Percentiles rank a stretch among this genome's conserved stretches.
These are phyloP conservation scores for Elaeagnus macrophylla DNA, from an alignment of 306 rosid species.

Conservation along the genomic window DNA sequence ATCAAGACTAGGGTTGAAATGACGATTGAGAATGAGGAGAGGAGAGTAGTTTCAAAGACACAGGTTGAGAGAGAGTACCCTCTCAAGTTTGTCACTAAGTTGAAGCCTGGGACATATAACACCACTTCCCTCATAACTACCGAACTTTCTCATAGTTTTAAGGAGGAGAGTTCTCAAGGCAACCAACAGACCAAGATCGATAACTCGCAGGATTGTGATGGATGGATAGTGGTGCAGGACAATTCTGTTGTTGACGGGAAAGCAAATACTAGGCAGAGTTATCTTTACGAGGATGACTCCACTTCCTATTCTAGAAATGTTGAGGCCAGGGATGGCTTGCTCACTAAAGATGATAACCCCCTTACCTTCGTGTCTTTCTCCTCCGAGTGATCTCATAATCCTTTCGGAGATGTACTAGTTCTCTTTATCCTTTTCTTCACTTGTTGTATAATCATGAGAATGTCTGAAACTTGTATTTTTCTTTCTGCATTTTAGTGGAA, in stretches of 20 bases:
- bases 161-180: slow-evolving; percentile 24
- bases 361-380: slow-evolving; percentile 22
- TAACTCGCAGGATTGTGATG: slow-evolving; percentile 45
- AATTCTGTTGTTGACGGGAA: slow-evolving; percentile 55
- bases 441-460: background rate
- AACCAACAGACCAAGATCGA: slow-evolving; percentile 6
- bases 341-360: slow-evolving; percentile 31
- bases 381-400: background rate
- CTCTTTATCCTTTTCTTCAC: background rate
- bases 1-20: slow-evolving; percentile 30
- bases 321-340: slow-evolving; percentile 28
- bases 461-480: background rate
- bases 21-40: slow-evolving; percentile 16
- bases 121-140: slow-evolving; percentile 35
- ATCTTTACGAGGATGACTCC: slow-evolving; percentile 22
- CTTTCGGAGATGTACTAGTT: too few species aligned
- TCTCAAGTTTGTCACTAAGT: slow-evolving; percentile 26
- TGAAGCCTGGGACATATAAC: slow-evolving; percentile 15
- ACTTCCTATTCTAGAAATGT: slow-evolving; percentile 37
- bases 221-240: slow-evolving; percentile 75
- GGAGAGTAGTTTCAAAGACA: slow-evolving; percentile 15
- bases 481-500: background rate
- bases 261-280: slow-evolving; percentile 41
- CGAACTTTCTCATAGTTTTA: slow-evolving; percentile 44
- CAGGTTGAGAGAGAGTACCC: slow-evolving; percentile 42